These are phyloP conservation scores for Backusella parvicylindrica DNA, from an alignment of 192 early-diverging fungal genomes.

Conservation along the genomic window DNA sequence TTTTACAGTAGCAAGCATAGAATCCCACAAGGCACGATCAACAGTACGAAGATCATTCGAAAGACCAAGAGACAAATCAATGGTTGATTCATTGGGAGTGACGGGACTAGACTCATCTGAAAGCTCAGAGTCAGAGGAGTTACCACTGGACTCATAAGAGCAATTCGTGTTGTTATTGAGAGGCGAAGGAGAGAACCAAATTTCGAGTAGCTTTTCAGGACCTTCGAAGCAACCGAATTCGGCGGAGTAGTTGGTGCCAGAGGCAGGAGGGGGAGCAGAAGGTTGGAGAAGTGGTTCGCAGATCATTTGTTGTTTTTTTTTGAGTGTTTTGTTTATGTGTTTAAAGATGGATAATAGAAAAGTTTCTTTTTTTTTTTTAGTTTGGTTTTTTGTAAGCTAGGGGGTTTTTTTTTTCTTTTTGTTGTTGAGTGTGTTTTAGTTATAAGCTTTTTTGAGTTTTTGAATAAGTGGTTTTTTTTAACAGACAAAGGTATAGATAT, in stretches of 20 bases:
- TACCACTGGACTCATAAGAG: neutral
- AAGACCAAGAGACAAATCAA: constrained; percentile 10
- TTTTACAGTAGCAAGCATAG: constrained; percentile 91
- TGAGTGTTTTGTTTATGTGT: neutral
- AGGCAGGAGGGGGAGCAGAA: constrained; percentile 20
- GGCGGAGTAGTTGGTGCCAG: constrained; percentile 33
- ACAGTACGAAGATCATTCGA: constrained; percentile 54
- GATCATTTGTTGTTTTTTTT: neutral
- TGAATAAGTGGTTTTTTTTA: neutral
- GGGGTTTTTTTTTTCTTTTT: neutral
- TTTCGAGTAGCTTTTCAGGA: constrained; percentile 95
- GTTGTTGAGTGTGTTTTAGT: neutral
- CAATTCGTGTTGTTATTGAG: neutral
- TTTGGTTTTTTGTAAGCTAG: neutral
- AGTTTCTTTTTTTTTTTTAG: neutral
- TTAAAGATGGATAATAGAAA: neutral
- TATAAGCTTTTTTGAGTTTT: neutral
- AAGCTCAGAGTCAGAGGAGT: constrained; percentile 17
- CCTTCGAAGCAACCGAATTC: constrained; percentile 79
- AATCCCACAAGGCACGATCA: constrained; percentile 77
- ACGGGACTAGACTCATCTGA: constrained; percentile 20
- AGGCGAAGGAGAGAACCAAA: constrained; percentile 80
- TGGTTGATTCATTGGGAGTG: constrained; percentile 10
- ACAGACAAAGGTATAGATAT: neutral
- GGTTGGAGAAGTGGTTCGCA: constrained; percentile 8